These are phyloP conservation scores for Sphaerulina musiva DNA, from an alignment of 2,329 filamentous ascomycete species.

Conservation along the genomic window DNA sequence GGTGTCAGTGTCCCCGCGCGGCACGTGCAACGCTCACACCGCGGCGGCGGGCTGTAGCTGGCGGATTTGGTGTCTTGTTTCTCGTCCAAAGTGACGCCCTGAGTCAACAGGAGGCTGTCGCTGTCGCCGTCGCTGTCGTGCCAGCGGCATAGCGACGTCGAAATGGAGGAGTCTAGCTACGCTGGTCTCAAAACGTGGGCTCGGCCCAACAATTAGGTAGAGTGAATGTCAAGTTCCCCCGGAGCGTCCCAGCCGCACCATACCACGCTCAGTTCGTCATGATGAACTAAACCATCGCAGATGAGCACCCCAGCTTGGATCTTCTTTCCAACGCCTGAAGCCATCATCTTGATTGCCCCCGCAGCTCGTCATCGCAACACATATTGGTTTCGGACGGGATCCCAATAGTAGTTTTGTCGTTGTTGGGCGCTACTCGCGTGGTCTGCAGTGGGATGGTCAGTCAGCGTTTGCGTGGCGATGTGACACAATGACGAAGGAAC, in stretches of 20 bases:
- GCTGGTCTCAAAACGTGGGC: background rate
- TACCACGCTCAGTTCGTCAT: background rate
- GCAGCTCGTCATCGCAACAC: constrained; percentile 13
- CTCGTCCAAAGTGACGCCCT: too few relatives aligned
- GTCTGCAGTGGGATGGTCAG: background rate
- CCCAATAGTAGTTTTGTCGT: constrained; percentile 29
- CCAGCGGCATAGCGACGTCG: background rate
- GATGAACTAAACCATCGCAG: background rate
- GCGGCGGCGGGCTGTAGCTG: too few relatives aligned
- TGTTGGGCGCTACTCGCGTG: constrained; percentile 10
- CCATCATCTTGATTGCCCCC: background rate
- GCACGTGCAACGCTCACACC: too few relatives aligned
- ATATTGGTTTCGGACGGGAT: constrained; percentile 29
- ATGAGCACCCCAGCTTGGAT: background rate
- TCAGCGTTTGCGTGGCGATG: constrained; percentile 1
- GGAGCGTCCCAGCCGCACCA: background rate
- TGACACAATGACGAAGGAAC: constrained; percentile 1
- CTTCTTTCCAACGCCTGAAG: background rate
- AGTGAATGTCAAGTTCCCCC: background rate
- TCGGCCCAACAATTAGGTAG: too few relatives aligned
- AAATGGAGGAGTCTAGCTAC: background rate
- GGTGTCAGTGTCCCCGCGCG: too few relatives aligned
- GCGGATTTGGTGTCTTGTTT: too few relatives aligned
- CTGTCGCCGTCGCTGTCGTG: background rate
- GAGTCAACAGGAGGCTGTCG: too few relatives aligned